Base-by-base conservation (phyloP, 1,139 yeast genomes). In the Diutina rugosa region DNA sequence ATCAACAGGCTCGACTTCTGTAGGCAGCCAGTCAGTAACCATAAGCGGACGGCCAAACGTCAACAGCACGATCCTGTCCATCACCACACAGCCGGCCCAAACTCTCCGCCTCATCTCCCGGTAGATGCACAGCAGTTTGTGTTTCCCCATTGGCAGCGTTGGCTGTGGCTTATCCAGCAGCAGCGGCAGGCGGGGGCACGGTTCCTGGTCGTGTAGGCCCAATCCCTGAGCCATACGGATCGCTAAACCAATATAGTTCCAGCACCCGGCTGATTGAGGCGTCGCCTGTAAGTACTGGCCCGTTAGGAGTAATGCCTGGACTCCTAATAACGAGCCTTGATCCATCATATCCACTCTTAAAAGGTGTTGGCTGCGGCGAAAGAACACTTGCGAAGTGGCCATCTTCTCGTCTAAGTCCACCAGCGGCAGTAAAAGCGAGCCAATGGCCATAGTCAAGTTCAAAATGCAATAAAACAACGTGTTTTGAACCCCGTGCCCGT, bases 201-300 rank as follows among this genome's bases (percentile, higher is more conserved):
- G 38, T 6, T 12, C 21, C 21, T n/a, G 29, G n/a, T 49, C 44
- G 14, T 49, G 53, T 3, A 49, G 21, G 29, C 53, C 53, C 21
- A 49, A 16, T 16, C 53, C 53, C 32, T 49, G 53, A 16, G 53
- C 53, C 53, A 49, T 49, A 2, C 53, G 53, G 18, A 49, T 49
- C 3, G 53, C 53, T 4, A 18, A 5, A 3, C 53, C 53, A 32
- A 49, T 49, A 30, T 30, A 49, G 4, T 49, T 49, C 53, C 53
- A 49, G 53, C 53, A 49, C 29, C 53, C 53, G 3, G 53, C 53
- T n/a, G 16, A 28, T 6, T 32, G 21, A 7, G 53, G 41, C 14
- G 53, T 49, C 7, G 53, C 41, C 16, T 49, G 53, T 4, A 49
- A 8, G 9, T 49, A 49, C 28, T 49, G 53, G n/a, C 41, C 53